A percentile compares a stretch with the other conserved stretches of the same genome.
Conservation (phyloP, 2,329 filamentous ascomycete genomes). For the Didymella segeticola region DNA sequence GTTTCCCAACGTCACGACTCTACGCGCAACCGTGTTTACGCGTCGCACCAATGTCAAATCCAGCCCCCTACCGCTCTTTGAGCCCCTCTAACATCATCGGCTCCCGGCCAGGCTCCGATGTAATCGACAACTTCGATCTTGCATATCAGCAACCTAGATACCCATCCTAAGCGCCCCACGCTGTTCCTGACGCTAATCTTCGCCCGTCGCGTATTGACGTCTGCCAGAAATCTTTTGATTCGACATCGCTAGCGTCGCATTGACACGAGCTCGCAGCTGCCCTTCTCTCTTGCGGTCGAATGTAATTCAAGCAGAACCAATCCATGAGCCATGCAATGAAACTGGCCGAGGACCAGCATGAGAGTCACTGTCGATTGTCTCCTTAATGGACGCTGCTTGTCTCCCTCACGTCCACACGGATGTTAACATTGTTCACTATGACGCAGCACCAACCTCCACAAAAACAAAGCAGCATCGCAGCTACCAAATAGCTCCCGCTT, state of each 20-base stretch:
- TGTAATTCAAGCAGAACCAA: not conserved
- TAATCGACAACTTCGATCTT: conserved; percentile 29
- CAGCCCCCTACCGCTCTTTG: conserved; percentile 22
- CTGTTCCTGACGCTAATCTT: conserved; percentile 33
- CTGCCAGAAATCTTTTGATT: conserved; percentile 5
- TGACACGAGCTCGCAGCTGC: not conserved
- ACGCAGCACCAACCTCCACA: conserved; percentile 1
- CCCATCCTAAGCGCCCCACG: conserved; percentile 15
- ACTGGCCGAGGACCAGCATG: no score
- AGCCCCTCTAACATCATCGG: conserved; percentile 23
- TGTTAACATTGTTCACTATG: not conserved
- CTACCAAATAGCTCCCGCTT: conserved; percentile 22
- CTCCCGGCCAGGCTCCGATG: conserved; percentile 19
- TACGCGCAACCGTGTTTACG: conserved; percentile 28
- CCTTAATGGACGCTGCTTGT: not conserved
- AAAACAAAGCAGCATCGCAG: conserved; percentile 1
- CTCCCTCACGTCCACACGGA: no score
- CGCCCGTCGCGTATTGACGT: conserved; percentile 27
- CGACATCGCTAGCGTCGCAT: not conserved
- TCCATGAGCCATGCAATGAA: no score
- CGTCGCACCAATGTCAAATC: conserved; percentile 26
- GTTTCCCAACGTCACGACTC: conserved; percentile 26
- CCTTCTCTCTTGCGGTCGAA: not conserved
- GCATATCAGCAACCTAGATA: conserved; percentile 27
- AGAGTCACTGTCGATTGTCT: not conserved